phyloP scores from a whole-genome alignment of 352 stramenopile species.

The Salisapilia sapeloensis region DNA sequence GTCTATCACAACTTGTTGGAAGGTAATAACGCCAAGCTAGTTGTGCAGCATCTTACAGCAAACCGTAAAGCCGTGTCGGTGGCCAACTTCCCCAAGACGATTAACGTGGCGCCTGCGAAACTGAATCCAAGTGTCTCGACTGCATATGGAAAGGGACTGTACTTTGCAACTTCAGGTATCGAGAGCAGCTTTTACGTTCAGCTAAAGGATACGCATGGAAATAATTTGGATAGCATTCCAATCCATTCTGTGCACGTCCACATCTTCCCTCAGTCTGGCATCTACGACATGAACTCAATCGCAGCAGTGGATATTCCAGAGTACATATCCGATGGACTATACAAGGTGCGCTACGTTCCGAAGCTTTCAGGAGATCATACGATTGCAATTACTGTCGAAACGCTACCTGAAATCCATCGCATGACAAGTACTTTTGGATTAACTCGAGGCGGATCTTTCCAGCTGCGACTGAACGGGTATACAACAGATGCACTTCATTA shows the following conservation, averaged over 20 bases:
- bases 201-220: constrained; percentile 71
- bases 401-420: constrained; percentile 58
- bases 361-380: constrained; percentile 75
- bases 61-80: constrained; percentile 14
- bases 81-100: constrained; percentile 45
- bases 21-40: constrained; percentile 43
- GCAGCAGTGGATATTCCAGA: constrained; percentile 18
- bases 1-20: constrained; percentile 8
- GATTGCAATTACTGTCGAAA: constrained; percentile 66
- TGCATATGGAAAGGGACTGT: constrained; percentile 43
- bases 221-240: constrained; percentile 26
- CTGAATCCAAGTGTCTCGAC: constrained; percentile 64
- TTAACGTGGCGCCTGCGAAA: constrained; percentile 20
- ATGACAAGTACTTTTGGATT: constrained; percentile 69
- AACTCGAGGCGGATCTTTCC: constrained; percentile 72
- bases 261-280: constrained; percentile 21
- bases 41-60: constrained; percentile 12
- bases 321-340: constrained; percentile 56
- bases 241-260: constrained; percentile 16
- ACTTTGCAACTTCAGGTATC: constrained; percentile 27
- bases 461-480: constrained; percentile 41
- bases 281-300: constrained; percentile 7
- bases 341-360: constrained; percentile 76
- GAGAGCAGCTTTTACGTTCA: constrained; percentile 49
- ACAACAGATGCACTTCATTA: constrained; percentile 57